These are phyloP conservation scores for Mycena epipterygia DNA, from an alignment of 768 basidiomycete species.

Conservation along the genomic window DNA sequence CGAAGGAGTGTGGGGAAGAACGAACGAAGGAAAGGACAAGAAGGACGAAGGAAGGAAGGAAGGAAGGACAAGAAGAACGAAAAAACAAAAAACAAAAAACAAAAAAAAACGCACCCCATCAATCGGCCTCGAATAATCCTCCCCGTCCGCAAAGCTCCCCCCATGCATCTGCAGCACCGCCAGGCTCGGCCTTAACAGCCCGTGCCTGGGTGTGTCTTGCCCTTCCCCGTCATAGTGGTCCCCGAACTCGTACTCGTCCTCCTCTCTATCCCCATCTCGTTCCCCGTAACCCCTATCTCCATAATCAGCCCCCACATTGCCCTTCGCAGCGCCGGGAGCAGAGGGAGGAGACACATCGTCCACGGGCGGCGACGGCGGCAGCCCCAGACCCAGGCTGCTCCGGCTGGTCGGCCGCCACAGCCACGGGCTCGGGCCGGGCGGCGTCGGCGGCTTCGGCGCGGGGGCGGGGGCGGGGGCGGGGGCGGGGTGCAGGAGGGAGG, in stretches of 20 bases:
- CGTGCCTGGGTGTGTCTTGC: background rate
- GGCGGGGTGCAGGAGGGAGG: background rate
- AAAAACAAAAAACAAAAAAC: background rate
- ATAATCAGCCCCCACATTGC: too few species aligned
- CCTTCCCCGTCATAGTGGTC: background rate
- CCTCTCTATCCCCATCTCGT: too few species aligned
- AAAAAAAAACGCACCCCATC: conserved; percentile 5
- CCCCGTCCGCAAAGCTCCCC: conserved; percentile 8
- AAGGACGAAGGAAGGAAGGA: background rate
- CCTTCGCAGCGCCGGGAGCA: background rate
- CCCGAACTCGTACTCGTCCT: too few species aligned
- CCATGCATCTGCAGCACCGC: conserved; percentile 16
- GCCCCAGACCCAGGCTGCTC: background rate
- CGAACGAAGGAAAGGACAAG: background rate
- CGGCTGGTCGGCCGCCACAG: background rate
- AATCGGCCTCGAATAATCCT: conserved; percentile 25
- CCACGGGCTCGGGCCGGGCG: conserved; percentile 12
- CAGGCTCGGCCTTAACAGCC: conserved; percentile 21
- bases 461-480: background rate
- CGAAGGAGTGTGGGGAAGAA: too few species aligned
- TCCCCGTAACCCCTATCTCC: too few species aligned
- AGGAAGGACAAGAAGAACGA: background rate
- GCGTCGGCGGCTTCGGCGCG: background rate
- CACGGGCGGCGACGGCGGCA: background rate
- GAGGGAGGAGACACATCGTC: background rate